Evolutionary conservation across 1,284 basidiomycete genomes (phyloP).

Genomic region (Sphagnurus paluster): DNA sequence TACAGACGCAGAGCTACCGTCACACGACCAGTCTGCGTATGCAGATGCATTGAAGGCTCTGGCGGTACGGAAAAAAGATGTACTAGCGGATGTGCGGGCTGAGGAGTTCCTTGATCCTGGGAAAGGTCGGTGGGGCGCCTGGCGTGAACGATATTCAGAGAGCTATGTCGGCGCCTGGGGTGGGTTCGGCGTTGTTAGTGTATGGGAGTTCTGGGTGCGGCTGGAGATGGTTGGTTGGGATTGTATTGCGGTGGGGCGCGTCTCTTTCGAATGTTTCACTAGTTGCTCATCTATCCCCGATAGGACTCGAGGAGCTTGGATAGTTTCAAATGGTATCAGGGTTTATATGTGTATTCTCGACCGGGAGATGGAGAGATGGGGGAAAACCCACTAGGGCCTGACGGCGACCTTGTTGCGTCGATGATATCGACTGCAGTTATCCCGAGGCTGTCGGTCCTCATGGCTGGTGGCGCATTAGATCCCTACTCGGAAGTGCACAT

Average conservation of each 20-base stretch:
- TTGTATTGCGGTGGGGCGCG: slow-evolving; percentile 69
- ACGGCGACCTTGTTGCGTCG: slow-evolving; percentile 86
- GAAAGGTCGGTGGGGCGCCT: slow-evolving; percentile 81
- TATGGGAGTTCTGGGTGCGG: slow-evolving; percentile 96
- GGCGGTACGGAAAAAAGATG: slow-evolving; percentile 46
- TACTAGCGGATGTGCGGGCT: slow-evolving; percentile 85
- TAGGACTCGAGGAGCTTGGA: slow-evolving; percentile 67
- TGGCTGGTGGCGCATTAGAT: slow-evolving; percentile 78
- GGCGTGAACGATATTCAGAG: slow-evolving; percentile 78
- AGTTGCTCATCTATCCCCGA: slow-evolving; percentile 4
- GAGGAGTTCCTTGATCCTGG: slow-evolving; percentile 84
- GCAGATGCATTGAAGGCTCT: slow-evolving; percentile 61
- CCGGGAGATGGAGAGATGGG: slow-evolving; percentile 49
- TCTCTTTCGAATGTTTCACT: slow-evolving; percentile 1
- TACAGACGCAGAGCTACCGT: slow-evolving; percentile 76
- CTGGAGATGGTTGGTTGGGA: slow-evolving; percentile 89
- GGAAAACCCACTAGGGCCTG: slow-evolving; percentile 67
- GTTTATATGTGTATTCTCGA: slow-evolving; percentile 77
- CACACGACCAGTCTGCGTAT: slow-evolving; percentile 73
- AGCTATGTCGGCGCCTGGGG: slow-evolving; percentile 90
- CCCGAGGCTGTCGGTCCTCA: slow-evolving; percentile 70
- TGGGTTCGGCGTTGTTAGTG: slow-evolving; percentile 83
- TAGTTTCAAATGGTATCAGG: slow-evolving; percentile 81
- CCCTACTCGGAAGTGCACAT: slow-evolving; percentile 76
- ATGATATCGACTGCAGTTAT: slow-evolving; percentile 86